These are phyloP conservation scores for Staphylotrichum longicolle DNA, from an alignment of 495 filamentous ascomycete species.

Conservation along the genomic window DNA sequence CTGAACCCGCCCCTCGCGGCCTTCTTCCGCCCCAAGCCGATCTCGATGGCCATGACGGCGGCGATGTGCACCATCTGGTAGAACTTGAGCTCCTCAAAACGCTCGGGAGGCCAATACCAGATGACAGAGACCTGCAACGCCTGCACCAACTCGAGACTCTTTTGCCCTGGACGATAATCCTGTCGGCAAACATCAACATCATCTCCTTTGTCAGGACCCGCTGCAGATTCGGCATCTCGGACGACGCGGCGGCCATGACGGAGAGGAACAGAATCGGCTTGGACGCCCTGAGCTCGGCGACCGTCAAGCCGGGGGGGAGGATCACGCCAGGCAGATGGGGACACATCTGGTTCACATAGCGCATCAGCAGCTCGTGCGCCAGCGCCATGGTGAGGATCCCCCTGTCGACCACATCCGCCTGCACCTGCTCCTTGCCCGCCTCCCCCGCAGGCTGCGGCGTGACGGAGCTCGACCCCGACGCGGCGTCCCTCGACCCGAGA, in stretches of 20 bases:
- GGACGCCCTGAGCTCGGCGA: constrained; percentile 61
- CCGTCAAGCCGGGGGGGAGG: constrained; percentile 64
- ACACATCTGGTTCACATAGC: constrained; percentile 67
- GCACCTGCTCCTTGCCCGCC: constrained; percentile 2
- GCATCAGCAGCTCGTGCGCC: constrained; percentile 63
- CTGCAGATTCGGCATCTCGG: constrained; percentile 59
- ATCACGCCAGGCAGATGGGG: constrained; percentile 76
- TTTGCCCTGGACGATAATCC: constrained; percentile 74
- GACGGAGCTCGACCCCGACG: constrained; percentile 5
- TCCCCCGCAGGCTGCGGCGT: constrained; percentile 16
- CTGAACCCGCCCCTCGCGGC: constrained; percentile 37
- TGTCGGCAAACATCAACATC: constrained; percentile 70
- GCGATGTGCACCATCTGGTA: constrained; percentile 85
- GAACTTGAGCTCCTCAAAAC: constrained; percentile 85
- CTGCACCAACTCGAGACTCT: constrained; percentile 84
- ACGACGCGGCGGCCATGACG: constrained; percentile 68
- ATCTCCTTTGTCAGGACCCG: constrained; percentile 63
- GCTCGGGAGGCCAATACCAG: constrained; percentile 83
- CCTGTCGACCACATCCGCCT: constrained; percentile 66
- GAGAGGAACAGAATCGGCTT: constrained; percentile 81
- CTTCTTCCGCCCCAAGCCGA: constrained; percentile 67
- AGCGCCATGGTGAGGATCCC: constrained; percentile 60
- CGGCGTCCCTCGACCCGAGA: constrained; percentile 9
- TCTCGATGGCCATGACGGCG: constrained; percentile 80
- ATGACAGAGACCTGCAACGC: constrained; percentile 66